Evolutionary conservation across 768 basidiomycete species (phyloP).

Genomic region (Mycena rosella): DNA sequence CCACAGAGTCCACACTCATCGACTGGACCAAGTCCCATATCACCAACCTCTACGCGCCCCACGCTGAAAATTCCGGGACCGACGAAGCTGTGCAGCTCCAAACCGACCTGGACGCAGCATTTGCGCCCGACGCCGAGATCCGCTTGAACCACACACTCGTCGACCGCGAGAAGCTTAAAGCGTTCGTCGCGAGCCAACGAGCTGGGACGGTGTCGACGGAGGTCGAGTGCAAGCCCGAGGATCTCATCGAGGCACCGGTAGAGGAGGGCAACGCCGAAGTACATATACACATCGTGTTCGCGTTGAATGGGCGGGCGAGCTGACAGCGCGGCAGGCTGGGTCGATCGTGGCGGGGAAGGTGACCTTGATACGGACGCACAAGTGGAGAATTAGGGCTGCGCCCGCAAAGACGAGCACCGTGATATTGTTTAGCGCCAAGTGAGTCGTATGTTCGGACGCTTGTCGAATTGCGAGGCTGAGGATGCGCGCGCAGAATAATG

Average conservation of each 20-base stretch:
- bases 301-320: not conserved
- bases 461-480: too few species aligned
- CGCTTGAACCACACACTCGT: conserved; percentile 25
- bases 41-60: conserved; percentile 18
- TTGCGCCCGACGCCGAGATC: conserved; percentile 32
- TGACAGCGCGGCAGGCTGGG: conserved; percentile 15
- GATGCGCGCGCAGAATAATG: conserved; percentile 17
- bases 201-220: not conserved
- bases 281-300: not conserved
- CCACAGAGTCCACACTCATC: conserved; percentile 12
- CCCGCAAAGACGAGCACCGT: conserved; percentile 30
- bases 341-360: conserved; percentile 33
- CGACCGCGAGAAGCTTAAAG: conserved; percentile 12
- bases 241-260: conserved; percentile 27
- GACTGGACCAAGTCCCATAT: conserved; percentile 27
- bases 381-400: conserved; percentile 31
- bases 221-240: conserved; percentile 27
- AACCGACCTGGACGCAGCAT: conserved; percentile 10
- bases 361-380: conserved; percentile 24
- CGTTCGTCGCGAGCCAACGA: conserved; percentile 15
- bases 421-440: conserved; percentile 33
- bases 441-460: too few species aligned
- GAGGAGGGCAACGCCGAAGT: conserved; percentile 26
- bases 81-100: conserved; percentile 15
- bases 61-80: not conserved